Percentiles rank a stretch among this genome's conserved stretches.
Evolutionary conservation across 2,329 filamentous ascomycete species (phyloP).

Genomic region (Neonectria sp.): DNA sequence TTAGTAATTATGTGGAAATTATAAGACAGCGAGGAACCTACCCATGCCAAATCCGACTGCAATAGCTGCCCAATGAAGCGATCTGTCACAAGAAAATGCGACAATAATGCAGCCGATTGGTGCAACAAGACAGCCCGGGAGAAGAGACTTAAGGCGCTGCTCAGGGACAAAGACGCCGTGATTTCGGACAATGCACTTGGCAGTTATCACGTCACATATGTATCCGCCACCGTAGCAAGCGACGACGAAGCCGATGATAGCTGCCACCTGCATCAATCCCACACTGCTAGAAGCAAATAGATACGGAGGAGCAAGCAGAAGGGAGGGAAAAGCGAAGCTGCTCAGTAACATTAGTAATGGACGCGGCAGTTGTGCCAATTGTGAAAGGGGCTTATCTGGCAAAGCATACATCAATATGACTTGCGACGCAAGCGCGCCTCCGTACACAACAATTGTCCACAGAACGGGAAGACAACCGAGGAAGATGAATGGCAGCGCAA

Average conservation of each 20-base stretch:
- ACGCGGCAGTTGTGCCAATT: neutral
- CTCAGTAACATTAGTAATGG: neutral
- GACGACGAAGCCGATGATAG: conserved; percentile 8
- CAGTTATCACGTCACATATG: conserved; percentile 14
- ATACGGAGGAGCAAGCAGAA: neutral
- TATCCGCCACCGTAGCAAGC: conserved; percentile 18
- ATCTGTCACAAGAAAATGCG: conserved; percentile 13
- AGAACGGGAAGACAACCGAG: conserved; percentile 2
- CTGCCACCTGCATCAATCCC: conserved; percentile 18
- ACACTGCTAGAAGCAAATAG: conserved; percentile 13
- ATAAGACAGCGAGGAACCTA: neutral
- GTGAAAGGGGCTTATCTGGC: neutral
- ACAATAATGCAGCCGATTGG: conserved; percentile 11
- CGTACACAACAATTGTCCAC: conserved; percentile 17
- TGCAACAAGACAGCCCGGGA: neutral
- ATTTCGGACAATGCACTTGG: conserved; percentile 12
- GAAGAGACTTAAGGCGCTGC: conserved; percentile 5
- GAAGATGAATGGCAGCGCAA: conserved; percentile 11
- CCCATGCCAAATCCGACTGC: conserved; percentile 19
- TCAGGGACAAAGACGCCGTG: conserved; percentile 9
- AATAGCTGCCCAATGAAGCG: conserved; percentile 4
- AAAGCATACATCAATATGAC: conserved; percentile 8
- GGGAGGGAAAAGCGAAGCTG: conserved; percentile 15
- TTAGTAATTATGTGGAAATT: neutral
- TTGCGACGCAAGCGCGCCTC: conserved; percentile 4